phyloP scores from a whole-genome alignment of 2,329 filamentous ascomycete genomes.

The Ceratocystiopsis sp. region DNA sequence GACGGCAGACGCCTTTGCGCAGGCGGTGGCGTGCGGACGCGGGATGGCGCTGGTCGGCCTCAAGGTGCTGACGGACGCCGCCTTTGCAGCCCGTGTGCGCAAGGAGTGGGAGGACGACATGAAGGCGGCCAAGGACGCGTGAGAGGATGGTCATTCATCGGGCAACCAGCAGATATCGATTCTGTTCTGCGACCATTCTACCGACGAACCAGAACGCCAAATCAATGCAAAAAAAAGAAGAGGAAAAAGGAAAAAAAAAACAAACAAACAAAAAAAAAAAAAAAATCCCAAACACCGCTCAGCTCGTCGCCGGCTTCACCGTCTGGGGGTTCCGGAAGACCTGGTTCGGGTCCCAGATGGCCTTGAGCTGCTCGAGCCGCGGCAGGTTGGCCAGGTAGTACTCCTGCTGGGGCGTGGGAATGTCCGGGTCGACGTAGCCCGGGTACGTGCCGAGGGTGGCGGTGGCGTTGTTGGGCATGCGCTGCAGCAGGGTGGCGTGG shows the following conservation, averaged over 20 bases:
- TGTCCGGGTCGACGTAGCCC: constrained; percentile 41
- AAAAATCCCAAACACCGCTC: too few relatives aligned
- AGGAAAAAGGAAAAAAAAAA: too few relatives aligned
- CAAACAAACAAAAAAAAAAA: too few relatives aligned
- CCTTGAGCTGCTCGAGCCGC: constrained; percentile 30
- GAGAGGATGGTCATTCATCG: too few relatives aligned
- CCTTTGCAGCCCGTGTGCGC: constrained; percentile 10
- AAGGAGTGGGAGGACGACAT: constrained; percentile 17
- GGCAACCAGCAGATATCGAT: too few relatives aligned
- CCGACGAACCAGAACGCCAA: too few relatives aligned
- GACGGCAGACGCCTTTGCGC: constrained; percentile 18
- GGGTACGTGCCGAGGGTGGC: constrained; percentile 35
- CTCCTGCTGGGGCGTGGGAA: constrained; percentile 25
- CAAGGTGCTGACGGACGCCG: constrained; percentile 13
- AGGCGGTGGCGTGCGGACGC: constrained; percentile 17
- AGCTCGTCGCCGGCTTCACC: constrained; percentile 12
- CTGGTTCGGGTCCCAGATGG: constrained; percentile 32
- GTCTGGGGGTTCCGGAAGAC: constrained; percentile 44
- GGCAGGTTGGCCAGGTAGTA: constrained; percentile 40
- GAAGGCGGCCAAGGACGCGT: constrained; percentile 11
- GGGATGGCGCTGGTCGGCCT: constrained; percentile 18
- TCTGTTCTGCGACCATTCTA: too few relatives aligned
- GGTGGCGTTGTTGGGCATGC: constrained; percentile 16
- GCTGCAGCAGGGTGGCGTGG: constrained; percentile 23
- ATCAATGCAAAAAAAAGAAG: too few relatives aligned